Evolutionary conservation across 305 asterid species (phyloP), one percentile per base, ranked within the genome.

Genomic region (Solanum chacoense): DNA sequence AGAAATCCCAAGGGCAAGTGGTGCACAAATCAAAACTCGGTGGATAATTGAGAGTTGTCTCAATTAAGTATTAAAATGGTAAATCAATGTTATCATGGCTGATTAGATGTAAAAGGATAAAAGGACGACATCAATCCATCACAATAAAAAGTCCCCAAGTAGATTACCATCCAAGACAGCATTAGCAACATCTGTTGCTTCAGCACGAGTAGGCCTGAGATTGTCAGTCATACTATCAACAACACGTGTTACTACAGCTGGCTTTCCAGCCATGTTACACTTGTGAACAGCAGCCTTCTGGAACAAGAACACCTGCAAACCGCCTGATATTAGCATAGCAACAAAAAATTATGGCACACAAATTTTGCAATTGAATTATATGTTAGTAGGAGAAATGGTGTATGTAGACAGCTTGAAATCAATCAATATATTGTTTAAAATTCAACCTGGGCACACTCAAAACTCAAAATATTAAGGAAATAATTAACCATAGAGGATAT

Each of bases 261-360:
- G 98, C 95, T 96, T 96, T 84, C 99, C 98, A 76, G 95, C 98
- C 99, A 95, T 96, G 92, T 97, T 97, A 88, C 99, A 97, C 92
- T 97, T 96, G 94, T 94, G 91, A 85, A 97, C 93, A 73, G 98
- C 99, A 87, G 96, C 94, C 89, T 96, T 97, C 92, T 97, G 99
- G 92, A 95, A 97, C 91, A 97, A 93, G 92, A 97, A 97, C 91
- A 97, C 99, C 99, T 96, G 94, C 91, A 88, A 9, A 88, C 76
- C 86, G 4, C 65, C 84, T 71, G 2, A n/a, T 13, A 87, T 87
- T 26, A 75, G 75, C 74, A 8, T 16, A 45, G 74, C 7, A 22
- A 73, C 38, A 4, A 86, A 13, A 86, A 36, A 6, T 11, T 69
- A 69, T 40, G 13, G 69, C 45, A 31, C 87, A 32, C n/a, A 22